phyloP scores from a whole-genome alignment of 495 filamentous ascomycete genomes.

The Neurospora cerealis region DNA sequence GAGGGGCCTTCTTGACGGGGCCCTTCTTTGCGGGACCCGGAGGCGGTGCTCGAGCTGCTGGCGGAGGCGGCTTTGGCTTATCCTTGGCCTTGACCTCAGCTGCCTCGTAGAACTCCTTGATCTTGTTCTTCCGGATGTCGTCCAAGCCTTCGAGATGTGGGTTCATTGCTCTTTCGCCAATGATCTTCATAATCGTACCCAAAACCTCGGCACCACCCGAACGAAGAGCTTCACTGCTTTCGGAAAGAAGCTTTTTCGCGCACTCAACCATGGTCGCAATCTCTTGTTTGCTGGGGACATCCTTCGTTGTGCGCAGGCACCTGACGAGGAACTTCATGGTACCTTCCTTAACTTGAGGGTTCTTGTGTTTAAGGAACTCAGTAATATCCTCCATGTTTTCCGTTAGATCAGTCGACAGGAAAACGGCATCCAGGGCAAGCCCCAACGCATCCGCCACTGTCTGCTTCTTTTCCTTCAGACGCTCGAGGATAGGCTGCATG shows the following conservation, averaged over 20 bases:
- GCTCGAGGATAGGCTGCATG: constrained; percentile 81
- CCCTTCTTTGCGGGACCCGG: constrained; percentile 37
- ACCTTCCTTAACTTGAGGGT: constrained; percentile 93
- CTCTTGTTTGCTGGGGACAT: constrained; percentile 74
- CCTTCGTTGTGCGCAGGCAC: constrained; percentile 72
- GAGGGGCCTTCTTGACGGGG: constrained; percentile 33
- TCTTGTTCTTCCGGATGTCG: constrained; percentile 90
- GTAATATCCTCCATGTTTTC: constrained; percentile 86
- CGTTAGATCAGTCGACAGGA: constrained; percentile 62
- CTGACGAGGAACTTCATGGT: constrained; percentile 84
- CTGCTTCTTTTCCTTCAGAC: constrained; percentile 94
- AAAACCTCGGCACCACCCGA: constrained; percentile 84
- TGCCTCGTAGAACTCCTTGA: constrained; percentile 87
- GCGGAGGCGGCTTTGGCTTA: constrained; percentile 72
- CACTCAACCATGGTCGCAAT: constrained; percentile 77
- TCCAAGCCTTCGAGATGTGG: constrained; percentile 91
- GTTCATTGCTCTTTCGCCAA: constrained; percentile 94
- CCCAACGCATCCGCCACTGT: constrained; percentile 79
- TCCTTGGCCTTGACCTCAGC: constrained; percentile 96
- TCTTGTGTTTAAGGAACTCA: constrained; percentile 83
- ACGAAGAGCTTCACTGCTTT: constrained; percentile 74
- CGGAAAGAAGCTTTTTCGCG: constrained; percentile 78
- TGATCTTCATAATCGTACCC: constrained; percentile 96
- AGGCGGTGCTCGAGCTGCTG: constrained; percentile 52
- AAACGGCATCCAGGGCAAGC: constrained; percentile 78